Evolutionary conservation across 2,329 filamentous ascomycete species (phyloP).

Genomic region (Ophiostoma angusticollis): DNA sequence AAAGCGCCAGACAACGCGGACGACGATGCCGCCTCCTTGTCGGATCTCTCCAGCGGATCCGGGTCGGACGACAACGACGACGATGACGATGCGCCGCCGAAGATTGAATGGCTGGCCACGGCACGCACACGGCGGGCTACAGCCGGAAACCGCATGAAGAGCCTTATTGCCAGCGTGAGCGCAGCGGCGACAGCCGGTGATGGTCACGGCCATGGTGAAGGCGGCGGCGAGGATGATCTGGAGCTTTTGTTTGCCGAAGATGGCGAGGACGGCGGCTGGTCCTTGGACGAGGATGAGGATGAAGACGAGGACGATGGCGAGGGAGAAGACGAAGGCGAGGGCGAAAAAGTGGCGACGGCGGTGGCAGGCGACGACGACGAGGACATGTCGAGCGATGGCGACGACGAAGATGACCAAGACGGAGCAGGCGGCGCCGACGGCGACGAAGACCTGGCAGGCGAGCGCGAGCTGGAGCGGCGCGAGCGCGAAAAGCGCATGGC

Average conservation of each 20-base stretch:
- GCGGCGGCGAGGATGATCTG: slow-evolving; percentile 43
- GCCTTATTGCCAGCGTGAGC: slow-evolving; percentile 62
- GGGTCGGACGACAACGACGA: slow-evolving; percentile 16
- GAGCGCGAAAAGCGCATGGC: slow-evolving; percentile 54
- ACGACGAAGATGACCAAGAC: slow-evolving; percentile 64
- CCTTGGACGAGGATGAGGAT: slow-evolving; percentile 54
- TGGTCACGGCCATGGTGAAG: slow-evolving; percentile 1
- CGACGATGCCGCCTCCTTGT: not conserved
- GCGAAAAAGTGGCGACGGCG: slow-evolving; percentile 33
- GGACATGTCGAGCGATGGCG: slow-evolving; percentile 72
- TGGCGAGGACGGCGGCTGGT: slow-evolving; percentile 56
- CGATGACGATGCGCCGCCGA: slow-evolving; percentile 12
- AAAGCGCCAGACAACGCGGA: not conserved
- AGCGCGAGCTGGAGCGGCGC: slow-evolving; percentile 70
- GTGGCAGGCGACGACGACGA: slow-evolving; percentile 61
- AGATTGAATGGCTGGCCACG: slow-evolving; percentile 58
- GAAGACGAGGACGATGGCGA: slow-evolving; percentile 73
- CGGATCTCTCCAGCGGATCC: slow-evolving; percentile 8
- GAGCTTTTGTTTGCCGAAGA: slow-evolving; percentile 65
- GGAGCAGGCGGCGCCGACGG: slow-evolving; percentile 28
- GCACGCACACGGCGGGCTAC: slow-evolving; percentile 64
- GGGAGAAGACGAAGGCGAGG: slow-evolving; percentile 44
- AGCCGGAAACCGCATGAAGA: slow-evolving; percentile 72
- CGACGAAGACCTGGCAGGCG: slow-evolving; percentile 62
- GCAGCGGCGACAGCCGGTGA: slow-evolving; percentile 24